Evolutionary conservation across 2,329 filamentous ascomycete species (phyloP).

Genomic region (Epichloe amarillans): DNA sequence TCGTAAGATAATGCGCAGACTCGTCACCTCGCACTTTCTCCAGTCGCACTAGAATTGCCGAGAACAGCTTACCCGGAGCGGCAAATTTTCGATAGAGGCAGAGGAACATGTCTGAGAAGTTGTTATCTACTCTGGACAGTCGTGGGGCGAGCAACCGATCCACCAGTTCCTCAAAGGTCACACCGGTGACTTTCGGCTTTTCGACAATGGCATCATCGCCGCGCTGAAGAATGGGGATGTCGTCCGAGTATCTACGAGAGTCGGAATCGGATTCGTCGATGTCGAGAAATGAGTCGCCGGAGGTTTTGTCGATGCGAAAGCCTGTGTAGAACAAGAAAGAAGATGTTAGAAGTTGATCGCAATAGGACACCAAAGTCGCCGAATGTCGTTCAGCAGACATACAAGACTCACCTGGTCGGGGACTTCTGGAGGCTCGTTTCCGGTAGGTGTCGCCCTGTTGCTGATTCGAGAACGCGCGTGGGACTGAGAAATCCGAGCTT

Average conservation of each 20-base stretch:
- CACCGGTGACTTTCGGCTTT: slow-evolving; percentile 34
- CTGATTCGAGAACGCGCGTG: slow-evolving; percentile 39
- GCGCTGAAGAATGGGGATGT: slow-evolving; percentile 52
- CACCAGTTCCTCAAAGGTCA: slow-evolving; percentile 59
- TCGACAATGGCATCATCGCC: slow-evolving; percentile 48
- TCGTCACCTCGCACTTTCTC: slow-evolving; percentile 56
- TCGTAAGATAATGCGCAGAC: slow-evolving; percentile 56
- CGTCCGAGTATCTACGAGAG: slow-evolving; percentile 51
- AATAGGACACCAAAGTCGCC: neutral
- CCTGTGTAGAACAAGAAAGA: slow-evolving; percentile 24
- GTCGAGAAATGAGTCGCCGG: slow-evolving; percentile 46
- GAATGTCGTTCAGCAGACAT: neutral
- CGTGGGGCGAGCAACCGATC: slow-evolving; percentile 75
- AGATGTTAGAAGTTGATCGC: neutral
- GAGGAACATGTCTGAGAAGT: slow-evolving; percentile 79
- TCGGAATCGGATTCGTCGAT: slow-evolving; percentile 59
- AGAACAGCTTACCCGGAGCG: slow-evolving; percentile 63
- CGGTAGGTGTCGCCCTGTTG: slow-evolving; percentile 26
- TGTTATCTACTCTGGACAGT: slow-evolving; percentile 74
- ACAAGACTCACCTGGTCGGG: slow-evolving; percentile 15
- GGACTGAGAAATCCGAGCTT: slow-evolving; percentile 54
- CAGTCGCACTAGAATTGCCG: slow-evolving; percentile 63
- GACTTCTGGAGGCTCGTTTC: slow-evolving; percentile 19
- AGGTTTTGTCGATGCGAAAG: slow-evolving; percentile 35
- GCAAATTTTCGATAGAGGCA: slow-evolving; percentile 92